Evolutionary conservation across 345 rosid genomes (phyloP), one percentile per base, ranked within the genome.

Genomic region (Gossypium australe): DNA sequence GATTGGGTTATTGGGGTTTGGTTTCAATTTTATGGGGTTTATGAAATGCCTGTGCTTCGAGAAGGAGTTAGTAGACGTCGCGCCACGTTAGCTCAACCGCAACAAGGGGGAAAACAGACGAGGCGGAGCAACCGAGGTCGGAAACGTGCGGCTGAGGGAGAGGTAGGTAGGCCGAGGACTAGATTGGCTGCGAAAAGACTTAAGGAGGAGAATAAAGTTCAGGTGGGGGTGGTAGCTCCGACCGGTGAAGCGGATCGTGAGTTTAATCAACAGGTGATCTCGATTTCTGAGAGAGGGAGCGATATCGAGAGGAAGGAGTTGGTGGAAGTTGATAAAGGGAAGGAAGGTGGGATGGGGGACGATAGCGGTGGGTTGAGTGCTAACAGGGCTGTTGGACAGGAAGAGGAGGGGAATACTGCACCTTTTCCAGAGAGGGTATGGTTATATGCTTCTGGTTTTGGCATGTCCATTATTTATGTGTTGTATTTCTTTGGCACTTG

Each of bases 21-120:
- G 83, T 83, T 77, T 80, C 69, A 84, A 75, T 88, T 90, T 94
- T 86, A 89, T 90, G 87, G 93, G 88, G 89, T 79, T 80, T 86
- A 87, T 80, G 90, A 80, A 79, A 93, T 95, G 99, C 98, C 96
- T 72, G 92, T 86, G 86, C 96, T 87, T 86, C 94, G 93, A 82
- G 84, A 88, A 75, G 92, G 93, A 84, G 89, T 83, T 60, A 91
- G 94, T 81, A 85, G 87, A 77, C 90, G 89, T 75, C 89, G 90
- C 83, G 80, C 80, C 75, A 73, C 80, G 43, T 61, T 82, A 64
- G 79, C 81, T 22, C 14, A 22, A 80, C 67, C 41, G 67, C 66
- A 70, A 22, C 71, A 58, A 27, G 20, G n/a, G 57, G 53, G 70
- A 63, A 48, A 67, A 80, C 78, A 25, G 48, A 78, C 80, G 76